Evolutionary conservation across 768 basidiomycete genomes (phyloP), one percentile per base, ranked within the genome.

Genomic region (Collybia mongolica): DNA sequence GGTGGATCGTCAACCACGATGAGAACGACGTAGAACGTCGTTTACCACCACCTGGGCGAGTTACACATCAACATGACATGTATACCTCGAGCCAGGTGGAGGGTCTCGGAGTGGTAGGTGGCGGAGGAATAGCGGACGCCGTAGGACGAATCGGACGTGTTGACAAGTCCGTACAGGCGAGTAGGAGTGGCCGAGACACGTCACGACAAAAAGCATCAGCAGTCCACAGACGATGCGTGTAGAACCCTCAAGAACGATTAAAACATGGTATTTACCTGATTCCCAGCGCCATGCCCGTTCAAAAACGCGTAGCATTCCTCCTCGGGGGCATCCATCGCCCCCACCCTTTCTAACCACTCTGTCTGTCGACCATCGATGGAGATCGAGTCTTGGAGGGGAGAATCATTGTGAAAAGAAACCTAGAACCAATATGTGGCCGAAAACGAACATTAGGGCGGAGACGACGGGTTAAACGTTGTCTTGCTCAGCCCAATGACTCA

Each of bases 1-100:
- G 41, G 41, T 42, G 41, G 41, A 42, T 42, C 22, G 20, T 42
- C 41, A 42, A 42, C 41, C 41, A 42, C 41, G 22, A 24, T 22
- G 41, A 42, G 22, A 42, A 24, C 41, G 22, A 42, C 41, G 39
- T 7, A 42, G n/a, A 23, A 26, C 41, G 8, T 42, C 22, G 41
- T 42, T 42, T 23, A 42, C 41, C 41, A 42, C 41, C 41, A 42
- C 22, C 41, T 42, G 41, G 41, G 41, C 6, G 41, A 24, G 17
- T 19, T 41, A 3, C 40, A 19, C 40, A n/a, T 41, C 40, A 41
- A 8, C 40, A 41, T 41, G 36, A 37, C 6, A 18, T 37, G 36
- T 37, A 37, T 37, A 20, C 19, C 40, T 42, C 40, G 40, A 42
- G 40, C 40, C 40, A 42, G 40, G 40, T 42, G 40, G 40, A 42